phyloP scores from a whole-genome alignment of 352 stramenopile species.

The Globisporangium uncinulatum region DNA sequence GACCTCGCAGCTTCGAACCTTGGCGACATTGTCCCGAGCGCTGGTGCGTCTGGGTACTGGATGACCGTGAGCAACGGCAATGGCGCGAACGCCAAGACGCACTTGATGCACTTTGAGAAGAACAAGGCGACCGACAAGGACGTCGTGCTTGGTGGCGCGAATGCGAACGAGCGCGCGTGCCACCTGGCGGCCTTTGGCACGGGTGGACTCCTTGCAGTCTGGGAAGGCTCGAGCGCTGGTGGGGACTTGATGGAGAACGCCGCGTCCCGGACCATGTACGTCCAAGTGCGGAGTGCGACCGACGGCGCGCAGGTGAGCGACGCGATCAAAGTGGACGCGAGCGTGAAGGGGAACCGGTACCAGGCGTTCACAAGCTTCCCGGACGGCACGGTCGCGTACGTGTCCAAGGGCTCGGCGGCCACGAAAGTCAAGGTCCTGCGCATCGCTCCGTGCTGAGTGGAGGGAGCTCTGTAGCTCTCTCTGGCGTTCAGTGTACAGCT shows the following conservation, averaged over 20 bases:
- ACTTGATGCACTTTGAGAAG: constrained; percentile 54
- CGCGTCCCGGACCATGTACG: constrained; percentile 32
- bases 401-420: constrained; percentile 33
- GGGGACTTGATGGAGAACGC: constrained; percentile 24
- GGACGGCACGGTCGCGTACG: constrained; percentile 45
- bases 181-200: constrained; percentile 36
- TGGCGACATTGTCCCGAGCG: constrained; percentile 38
- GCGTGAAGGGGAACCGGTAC: constrained; percentile 54
- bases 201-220: constrained; percentile 37
- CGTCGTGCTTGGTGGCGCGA: constrained; percentile 40
- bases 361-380: constrained; percentile 48
- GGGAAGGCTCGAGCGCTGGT: constrained; percentile 35
- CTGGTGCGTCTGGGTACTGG: constrained; percentile 42
- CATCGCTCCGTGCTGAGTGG: constrained; percentile 33
- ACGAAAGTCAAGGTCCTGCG: constrained; percentile 46
- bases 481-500: neutral
- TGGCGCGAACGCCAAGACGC: constrained; percentile 39
- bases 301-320: constrained; percentile 37
- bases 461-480: neutral
- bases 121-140: constrained; percentile 37
- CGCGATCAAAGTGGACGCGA: constrained; percentile 32
- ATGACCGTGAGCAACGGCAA: constrained; percentile 52
- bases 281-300: constrained; percentile 39
- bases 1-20: constrained; percentile 40
- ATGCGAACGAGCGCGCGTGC: constrained; percentile 44